Conservation (phyloP, 2,329 filamentous ascomycete genomes). For the Pseudopithomyces maydicus region DNA sequence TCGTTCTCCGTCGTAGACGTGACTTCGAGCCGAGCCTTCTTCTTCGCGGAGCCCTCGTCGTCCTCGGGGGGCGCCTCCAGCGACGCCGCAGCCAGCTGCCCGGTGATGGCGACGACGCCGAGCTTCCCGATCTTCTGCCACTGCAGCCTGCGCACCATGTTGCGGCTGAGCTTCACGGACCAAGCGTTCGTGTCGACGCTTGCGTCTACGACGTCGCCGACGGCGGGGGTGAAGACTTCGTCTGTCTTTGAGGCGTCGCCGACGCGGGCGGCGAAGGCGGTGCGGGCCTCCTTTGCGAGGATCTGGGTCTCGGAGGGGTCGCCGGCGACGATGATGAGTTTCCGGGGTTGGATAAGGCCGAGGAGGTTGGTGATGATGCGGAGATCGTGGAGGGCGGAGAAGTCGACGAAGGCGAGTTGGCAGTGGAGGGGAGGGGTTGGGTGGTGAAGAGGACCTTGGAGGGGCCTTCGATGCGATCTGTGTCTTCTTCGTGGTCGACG, state of each 20-base stretch:
- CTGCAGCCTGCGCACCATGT: slow-evolving; percentile 81
- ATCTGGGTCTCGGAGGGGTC: slow-evolving; percentile 72
- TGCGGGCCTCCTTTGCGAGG: slow-evolving; percentile 80
- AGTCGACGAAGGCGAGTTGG: slow-evolving; percentile 86
- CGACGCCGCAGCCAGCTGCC: slow-evolving; percentile 63
- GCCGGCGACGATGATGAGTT: slow-evolving; percentile 90
- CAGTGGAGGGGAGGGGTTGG: slow-evolving; percentile 71
- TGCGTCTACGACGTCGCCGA: slow-evolving; percentile 79
- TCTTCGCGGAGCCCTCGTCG: slow-evolving; percentile 50
- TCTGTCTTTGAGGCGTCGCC: slow-evolving; percentile 51
- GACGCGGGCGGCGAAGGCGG: slow-evolving; percentile 59
- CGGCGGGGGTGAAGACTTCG: slow-evolving; percentile 79
- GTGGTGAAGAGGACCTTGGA: slow-evolving; percentile 73
- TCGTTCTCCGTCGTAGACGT: slow-evolving; percentile 52
- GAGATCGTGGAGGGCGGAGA: slow-evolving; percentile 89
- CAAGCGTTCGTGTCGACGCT: slow-evolving; percentile 98
- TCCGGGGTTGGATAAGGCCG: slow-evolving; percentile 89
- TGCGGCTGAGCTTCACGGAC: slow-evolving; percentile 87
- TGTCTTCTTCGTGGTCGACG: slow-evolving; percentile 58
- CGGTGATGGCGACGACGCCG: slow-evolving; percentile 91
- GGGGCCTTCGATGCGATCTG: slow-evolving; percentile 66
- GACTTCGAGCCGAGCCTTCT: slow-evolving; percentile 53
- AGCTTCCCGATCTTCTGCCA: slow-evolving; percentile 94
- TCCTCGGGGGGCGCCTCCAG: slow-evolving; percentile 47
- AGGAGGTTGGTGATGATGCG: slow-evolving; percentile 94